These are phyloP conservation scores for Talaromyces atroroseus DNA, from an alignment of 2,329 filamentous ascomycete species.

Conservation along the genomic window DNA sequence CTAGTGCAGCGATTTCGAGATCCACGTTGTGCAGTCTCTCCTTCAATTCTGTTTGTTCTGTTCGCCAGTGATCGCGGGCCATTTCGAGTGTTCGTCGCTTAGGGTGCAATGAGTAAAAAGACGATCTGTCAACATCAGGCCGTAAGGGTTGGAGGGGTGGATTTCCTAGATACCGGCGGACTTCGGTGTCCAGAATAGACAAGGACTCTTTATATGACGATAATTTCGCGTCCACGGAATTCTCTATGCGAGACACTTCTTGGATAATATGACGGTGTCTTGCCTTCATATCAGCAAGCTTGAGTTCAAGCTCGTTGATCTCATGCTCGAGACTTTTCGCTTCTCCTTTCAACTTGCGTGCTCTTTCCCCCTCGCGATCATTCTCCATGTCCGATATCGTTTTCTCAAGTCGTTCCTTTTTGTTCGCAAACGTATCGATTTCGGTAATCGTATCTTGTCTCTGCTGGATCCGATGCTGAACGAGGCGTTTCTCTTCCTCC, in stretches of 20 bases:
- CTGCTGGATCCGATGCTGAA: conserved; percentile 43
- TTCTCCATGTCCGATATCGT: conserved; percentile 47
- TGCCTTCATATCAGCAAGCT: conserved; percentile 51
- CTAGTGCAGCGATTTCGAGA: conserved; percentile 51
- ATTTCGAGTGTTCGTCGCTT: conserved; percentile 56
- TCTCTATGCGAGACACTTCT: conserved; percentile 51
- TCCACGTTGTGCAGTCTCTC: conserved; percentile 44
- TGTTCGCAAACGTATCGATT: conserved; percentile 48
- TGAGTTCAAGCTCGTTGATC: conserved; percentile 54
- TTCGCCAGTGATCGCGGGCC: conserved; percentile 53
- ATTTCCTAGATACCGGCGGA: conserved; percentile 47
- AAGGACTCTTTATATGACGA: conserved; percentile 55
- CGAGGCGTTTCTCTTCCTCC: conserved; percentile 49
- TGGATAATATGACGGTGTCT: conserved; percentile 49
- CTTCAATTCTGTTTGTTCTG: conserved; percentile 43
- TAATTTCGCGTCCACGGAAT: conserved; percentile 53
- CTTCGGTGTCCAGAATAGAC: conserved; percentile 50
- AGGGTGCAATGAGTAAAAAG: conserved; percentile 49
- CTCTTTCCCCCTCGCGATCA: conserved; percentile 40
- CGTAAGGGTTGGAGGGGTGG: conserved; percentile 40
- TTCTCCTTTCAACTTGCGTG: conserved; percentile 45
- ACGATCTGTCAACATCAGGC: conserved; percentile 25
- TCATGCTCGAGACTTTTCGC: conserved; percentile 49
- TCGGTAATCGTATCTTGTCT: conserved; percentile 45
- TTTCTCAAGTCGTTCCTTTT: conserved; percentile 45